Base-by-base conservation (phyloP, 2,329 filamentous ascomycete genomes). In the Nemania serpens region DNA sequence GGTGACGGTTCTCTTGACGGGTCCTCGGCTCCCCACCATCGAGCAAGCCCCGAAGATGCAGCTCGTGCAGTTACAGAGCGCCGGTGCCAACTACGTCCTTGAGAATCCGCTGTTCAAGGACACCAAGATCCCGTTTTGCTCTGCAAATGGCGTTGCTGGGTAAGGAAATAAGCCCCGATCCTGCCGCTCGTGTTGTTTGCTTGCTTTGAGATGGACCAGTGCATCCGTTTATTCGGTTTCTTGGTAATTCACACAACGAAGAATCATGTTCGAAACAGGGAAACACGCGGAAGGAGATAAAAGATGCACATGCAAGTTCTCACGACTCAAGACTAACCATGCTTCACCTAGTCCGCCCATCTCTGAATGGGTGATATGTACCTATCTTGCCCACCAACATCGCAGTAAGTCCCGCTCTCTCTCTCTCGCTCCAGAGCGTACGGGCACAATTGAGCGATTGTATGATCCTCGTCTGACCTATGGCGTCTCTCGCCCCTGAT, bases 141-240 rank as follows among this genome's bases (percentile, higher is more conserved):
- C 83, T 0, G 82, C 82, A 0, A 86, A 84, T 59, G 84, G 84
- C 0, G 80, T 86, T n/a, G 82, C 85, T 42, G 82, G 82, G 82
- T 84, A 62, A 70, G 78, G 69, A 18, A 18, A n/a, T 13, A 37
- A 25, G 11, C 18, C 46, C 39, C 11, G 3, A 20, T 34, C 13
- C 9, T 11, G 9, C 13, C 12, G 2, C 18, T 41, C n/a, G 10
- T 39, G 37, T 45, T 17, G 12, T 18, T 20, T 43, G 43, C 22
- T 7, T 29, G 25, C 25, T 25, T 5, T 37, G 37, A 34, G 48
- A 22, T 41, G 12, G 10, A 12, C 42, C 5, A 22, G 48, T 7
- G 20, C 25, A 29, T 29, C 7, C 25, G 25, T 3, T 29, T 7
- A 29, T 29, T 29, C 25, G 25, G 7, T 29, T 4, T 7, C 25